Percentiles rank a stretch among this genome's conserved stretches.
phyloP scores from a whole-genome alignment of 2,329 filamentous ascomycete genomes.

The Xylaria sp. region DNA sequence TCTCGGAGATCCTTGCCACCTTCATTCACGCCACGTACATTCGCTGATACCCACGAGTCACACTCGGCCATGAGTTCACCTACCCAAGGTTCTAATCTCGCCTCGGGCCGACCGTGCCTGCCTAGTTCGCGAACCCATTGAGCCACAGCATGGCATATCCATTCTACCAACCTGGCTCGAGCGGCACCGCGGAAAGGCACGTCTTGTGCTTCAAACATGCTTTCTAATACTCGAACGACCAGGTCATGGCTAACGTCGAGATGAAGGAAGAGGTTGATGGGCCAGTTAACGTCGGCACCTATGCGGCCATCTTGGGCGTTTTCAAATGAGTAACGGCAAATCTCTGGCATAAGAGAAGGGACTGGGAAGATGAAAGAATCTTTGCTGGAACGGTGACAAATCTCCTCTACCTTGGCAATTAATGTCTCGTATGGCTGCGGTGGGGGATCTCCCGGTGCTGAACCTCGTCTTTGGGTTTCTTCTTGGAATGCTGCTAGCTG shows the following conservation, averaged over 20 bases:
- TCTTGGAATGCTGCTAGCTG: slow-evolving; percentile 54
- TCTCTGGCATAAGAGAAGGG: slow-evolving; percentile 67
- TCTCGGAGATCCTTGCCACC: slow-evolving; percentile 60
- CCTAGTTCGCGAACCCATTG: slow-evolving; percentile 58
- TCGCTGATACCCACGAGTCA: slow-evolving; percentile 57
- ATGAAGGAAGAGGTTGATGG: slow-evolving; percentile 65
- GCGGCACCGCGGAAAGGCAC: slow-evolving; percentile 66
- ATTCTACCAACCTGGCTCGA: slow-evolving; percentile 64
- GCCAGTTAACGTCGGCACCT: slow-evolving; percentile 68
- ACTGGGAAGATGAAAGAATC: slow-evolving; percentile 76
- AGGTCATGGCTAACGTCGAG: slow-evolving; percentile 68
- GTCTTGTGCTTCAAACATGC: slow-evolving; percentile 68
- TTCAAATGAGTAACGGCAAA: slow-evolving; percentile 71
- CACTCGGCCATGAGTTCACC: slow-evolving; percentile 59
- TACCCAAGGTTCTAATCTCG: slow-evolving; percentile 48
- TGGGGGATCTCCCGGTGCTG: slow-evolving; percentile 52
- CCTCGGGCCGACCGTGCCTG: slow-evolving; percentile 47
- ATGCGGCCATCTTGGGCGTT: slow-evolving; percentile 68
- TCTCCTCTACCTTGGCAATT: slow-evolving; percentile 70
- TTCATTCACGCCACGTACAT: slow-evolving; percentile 52
- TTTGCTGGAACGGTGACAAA: slow-evolving; percentile 72
- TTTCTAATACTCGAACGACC: slow-evolving; percentile 66
- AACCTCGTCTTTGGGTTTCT: slow-evolving; percentile 55
- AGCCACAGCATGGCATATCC: slow-evolving; percentile 62
- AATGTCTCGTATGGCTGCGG: slow-evolving; percentile 77